A percentile compares a stretch with the other conserved stretches of the same genome.
phyloP scores from a whole-genome alignment of 2,329 filamentous ascomycete genomes.

The Scortechinia acanthostroma region DNA sequence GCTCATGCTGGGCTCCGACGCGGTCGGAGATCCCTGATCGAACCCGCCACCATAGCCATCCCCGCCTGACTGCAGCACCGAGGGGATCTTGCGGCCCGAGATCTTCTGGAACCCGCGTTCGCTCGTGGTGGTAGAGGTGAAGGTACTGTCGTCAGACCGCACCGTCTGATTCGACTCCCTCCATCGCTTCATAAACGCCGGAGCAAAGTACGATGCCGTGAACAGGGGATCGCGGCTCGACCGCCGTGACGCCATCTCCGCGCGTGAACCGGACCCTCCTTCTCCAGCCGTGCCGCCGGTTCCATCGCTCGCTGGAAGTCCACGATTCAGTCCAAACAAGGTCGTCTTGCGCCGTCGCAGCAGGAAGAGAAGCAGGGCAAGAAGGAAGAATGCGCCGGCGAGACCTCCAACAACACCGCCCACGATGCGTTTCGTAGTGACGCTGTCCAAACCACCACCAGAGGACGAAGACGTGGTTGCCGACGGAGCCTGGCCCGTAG shows the following conservation, averaged over 20 bases:
- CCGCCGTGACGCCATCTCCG: conserved; percentile 10
- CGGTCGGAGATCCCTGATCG: conserved; percentile 5
- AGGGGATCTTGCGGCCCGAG: conserved; percentile 34
- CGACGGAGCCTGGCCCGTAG: no score
- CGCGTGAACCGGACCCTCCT: background rate
- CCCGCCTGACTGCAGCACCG: conserved; percentile 32
- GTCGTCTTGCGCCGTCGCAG: background rate
- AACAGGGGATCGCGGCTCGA: conserved; percentile 26
- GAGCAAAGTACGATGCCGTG: conserved; percentile 22
- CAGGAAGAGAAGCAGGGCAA: background rate
- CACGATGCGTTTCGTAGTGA: background rate
- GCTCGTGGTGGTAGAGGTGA: conserved; percentile 12
- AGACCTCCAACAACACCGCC: background rate
- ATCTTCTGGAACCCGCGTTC: conserved; percentile 39
- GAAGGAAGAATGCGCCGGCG: background rate
- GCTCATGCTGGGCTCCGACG: background rate
- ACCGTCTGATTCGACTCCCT: conserved; percentile 22
- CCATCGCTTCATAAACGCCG: conserved; percentile 27
- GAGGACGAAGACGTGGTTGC: background rate
- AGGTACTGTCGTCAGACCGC: conserved; percentile 20
- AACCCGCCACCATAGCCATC: conserved; percentile 30
- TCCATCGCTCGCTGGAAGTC: background rate
- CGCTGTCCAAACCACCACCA: background rate
- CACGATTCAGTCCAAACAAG: no score
- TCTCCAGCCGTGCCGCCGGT: background rate